Conservation (phyloP, 2,329 filamentous ascomycete species). For the Teratosphaeria destructans region DNA sequence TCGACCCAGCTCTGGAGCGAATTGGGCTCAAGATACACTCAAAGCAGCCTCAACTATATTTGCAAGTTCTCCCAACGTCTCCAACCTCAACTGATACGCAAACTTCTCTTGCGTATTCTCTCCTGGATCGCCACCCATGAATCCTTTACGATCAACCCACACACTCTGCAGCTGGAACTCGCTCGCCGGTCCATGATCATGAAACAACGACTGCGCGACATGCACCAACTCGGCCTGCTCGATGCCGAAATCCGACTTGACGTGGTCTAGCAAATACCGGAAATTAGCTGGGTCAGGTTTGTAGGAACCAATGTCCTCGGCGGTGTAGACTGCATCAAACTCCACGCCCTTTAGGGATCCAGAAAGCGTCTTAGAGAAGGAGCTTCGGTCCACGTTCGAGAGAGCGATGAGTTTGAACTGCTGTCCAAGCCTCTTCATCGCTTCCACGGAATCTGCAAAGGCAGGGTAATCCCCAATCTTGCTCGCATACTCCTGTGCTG, state of each 20-base stretch:
- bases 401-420: conserved; percentile 51
- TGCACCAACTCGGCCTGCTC: conserved; percentile 51
- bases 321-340: conserved; percentile 59
- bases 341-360: conserved; percentile 42
- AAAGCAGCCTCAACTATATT: conserved; percentile 40
- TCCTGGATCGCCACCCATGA: conserved; percentile 34
- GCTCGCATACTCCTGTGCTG: conserved; percentile 40
- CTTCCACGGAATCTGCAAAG: conserved; percentile 48
- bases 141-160: conserved; percentile 52
- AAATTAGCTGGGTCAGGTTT: conserved; percentile 60
- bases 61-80: conserved; percentile 50
- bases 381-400: conserved; percentile 48
- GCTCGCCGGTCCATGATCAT: conserved; percentile 58
- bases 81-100: conserved; percentile 52
- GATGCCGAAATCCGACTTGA: conserved; percentile 46
- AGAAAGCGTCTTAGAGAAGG: conserved; percentile 39
- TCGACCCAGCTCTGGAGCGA: background rate
- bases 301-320: conserved; percentile 60
- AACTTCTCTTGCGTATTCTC: conserved; percentile 29
- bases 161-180: conserved; percentile 49
- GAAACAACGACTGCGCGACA: conserved; percentile 56
- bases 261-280: conserved; percentile 49
- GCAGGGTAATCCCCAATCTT: conserved; percentile 46
- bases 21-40: background rate
- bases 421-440: conserved; percentile 38